Conservation (phyloP, 306 rosid genomes). For the Pyrus pyrifolia region DNA sequence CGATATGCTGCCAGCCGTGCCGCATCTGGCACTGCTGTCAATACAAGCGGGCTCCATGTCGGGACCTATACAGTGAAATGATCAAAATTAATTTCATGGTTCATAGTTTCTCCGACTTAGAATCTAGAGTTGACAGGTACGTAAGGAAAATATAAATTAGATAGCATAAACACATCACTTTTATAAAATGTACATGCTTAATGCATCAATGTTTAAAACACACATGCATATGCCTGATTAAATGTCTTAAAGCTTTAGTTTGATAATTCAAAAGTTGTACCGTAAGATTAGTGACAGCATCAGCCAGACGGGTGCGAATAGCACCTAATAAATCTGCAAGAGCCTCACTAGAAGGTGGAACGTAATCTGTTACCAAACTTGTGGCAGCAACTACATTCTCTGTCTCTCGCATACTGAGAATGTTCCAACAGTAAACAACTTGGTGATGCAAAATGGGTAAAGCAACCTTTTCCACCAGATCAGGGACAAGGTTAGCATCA, state of each 20-base stretch:
- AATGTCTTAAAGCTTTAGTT: background rate
- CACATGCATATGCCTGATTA: background rate
- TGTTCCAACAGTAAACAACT: constrained; percentile 84
- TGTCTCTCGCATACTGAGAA: constrained; percentile 76
- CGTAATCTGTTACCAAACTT: constrained; percentile 70
- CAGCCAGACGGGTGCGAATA: constrained; percentile 63
- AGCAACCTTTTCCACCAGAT: constrained; percentile 87
- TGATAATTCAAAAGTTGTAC: constrained; percentile 28
- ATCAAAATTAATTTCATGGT: background rate
- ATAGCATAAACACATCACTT: background rate
- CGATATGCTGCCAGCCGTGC: constrained; percentile 87
- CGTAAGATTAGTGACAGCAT: constrained; percentile 70
- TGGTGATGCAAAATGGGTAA: constrained; percentile 85
- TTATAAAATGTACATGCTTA: background rate
- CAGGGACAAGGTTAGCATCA: constrained; percentile 87
- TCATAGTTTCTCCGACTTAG: constrained; percentile 1
- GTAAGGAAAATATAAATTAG: background rate
- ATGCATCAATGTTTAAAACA: background rate
- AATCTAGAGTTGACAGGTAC: background rate
- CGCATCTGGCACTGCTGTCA: constrained; percentile 82
- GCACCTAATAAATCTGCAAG: constrained; percentile 70
- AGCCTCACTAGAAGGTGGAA: constrained; percentile 74
- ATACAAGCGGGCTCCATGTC: constrained; percentile 69
- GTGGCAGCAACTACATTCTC: constrained; percentile 68
- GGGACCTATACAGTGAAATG: constrained; percentile 55